Evolutionary conservation across 306 rosid genomes (phyloP), one percentile per base, ranked within the genome.

Genomic region (Quercus aquifolioides): DNA sequence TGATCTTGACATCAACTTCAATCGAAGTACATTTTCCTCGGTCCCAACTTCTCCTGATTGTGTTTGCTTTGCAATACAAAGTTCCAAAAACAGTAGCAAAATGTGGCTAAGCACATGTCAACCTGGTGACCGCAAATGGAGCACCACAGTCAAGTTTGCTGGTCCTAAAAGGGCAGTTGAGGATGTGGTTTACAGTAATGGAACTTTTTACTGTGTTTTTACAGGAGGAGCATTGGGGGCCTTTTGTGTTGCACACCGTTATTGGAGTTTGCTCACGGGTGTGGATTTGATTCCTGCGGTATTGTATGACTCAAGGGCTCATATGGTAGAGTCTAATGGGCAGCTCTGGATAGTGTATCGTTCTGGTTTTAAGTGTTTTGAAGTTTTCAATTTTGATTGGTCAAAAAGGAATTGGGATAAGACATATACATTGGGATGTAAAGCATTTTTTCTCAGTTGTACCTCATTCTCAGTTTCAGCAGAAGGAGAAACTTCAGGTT

Each of bases 131-230:
- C 6, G 14, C 6, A 2, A 67, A 67, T 67, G 71, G 71, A 67
- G 25, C 19, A 67, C 71, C 9, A 67, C 71, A 31, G 5, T 33
- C 49, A 7, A 3, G n/a, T 67, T 25, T 1, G 6, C 10, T 67
- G 71, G 71, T 67, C 19, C 38, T 67, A 18, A 18, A 9, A 67
- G 10, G 72, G 72, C 72, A 19, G 72, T 67, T 31, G 72, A 67
- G 52, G 72, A 67, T n/a, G 72, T 33, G 72, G 72, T 67, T 67
- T 67, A 33, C 72, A 33, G 26, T 33, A 67, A 18, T 9, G 72
- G 72, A 33, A 19, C 51, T 1, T 33, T 67, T 67, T 67, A 31
- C 38, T 67, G 51, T 67, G 52, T 33, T 46, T 67, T 67, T 67
- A 67, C 17, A 17, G 23, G 52, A 67, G 72, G 51, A 33, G 23